These are phyloP conservation scores for Panicum hallii DNA, from an alignment of 202 grass and related monocot species.

Conservation along the genomic window DNA sequence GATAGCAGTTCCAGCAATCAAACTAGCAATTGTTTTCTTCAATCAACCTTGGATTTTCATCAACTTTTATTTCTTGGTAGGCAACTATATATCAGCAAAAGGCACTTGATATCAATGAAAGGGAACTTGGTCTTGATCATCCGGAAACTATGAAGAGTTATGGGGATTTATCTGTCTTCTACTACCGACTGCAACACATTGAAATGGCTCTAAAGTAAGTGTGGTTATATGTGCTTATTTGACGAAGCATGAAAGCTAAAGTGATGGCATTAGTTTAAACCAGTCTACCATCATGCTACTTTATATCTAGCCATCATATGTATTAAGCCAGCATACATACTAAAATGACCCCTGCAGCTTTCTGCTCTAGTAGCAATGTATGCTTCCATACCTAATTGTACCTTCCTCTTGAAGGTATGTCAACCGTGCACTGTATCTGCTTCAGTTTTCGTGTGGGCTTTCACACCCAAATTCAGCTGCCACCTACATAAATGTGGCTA, in stretches of 20 bases:
- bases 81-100: slow-evolving; percentile 99
- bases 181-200: slow-evolving; percentile 99
- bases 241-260: slow-evolving; percentile 22
- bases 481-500: slow-evolving; percentile 99
- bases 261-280: not conserved
- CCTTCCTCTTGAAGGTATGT: slow-evolving; percentile 81
- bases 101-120: slow-evolving; percentile 97
- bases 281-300: slow-evolving; percentile 6
- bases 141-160: slow-evolving; percentile 99
- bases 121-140: slow-evolving; percentile 98
- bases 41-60: slow-evolving; percentile 25
- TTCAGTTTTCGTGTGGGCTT: slow-evolving; percentile 94
- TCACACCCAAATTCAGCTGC: slow-evolving; percentile 99
- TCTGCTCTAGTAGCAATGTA: not conserved
- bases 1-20: slow-evolving; percentile 28
- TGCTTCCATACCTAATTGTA: slow-evolving; percentile 32
- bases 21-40: slow-evolving; percentile 42
- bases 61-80: slow-evolving; percentile 53
- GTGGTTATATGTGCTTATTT: slow-evolving; percentile 37
- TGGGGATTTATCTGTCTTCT: slow-evolving; percentile 99
- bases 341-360: slow-evolving; percentile 21
- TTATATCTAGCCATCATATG: slow-evolving; percentile 33
- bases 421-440: slow-evolving; percentile 95
- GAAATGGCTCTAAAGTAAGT: slow-evolving; percentile 99
- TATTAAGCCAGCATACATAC: slow-evolving; percentile 20